Evolutionary conservation across 2,329 filamentous ascomycete species (phyloP), one percentile per base, ranked within the genome.

Genomic region (Lasiodiplodia citricola): DNA sequence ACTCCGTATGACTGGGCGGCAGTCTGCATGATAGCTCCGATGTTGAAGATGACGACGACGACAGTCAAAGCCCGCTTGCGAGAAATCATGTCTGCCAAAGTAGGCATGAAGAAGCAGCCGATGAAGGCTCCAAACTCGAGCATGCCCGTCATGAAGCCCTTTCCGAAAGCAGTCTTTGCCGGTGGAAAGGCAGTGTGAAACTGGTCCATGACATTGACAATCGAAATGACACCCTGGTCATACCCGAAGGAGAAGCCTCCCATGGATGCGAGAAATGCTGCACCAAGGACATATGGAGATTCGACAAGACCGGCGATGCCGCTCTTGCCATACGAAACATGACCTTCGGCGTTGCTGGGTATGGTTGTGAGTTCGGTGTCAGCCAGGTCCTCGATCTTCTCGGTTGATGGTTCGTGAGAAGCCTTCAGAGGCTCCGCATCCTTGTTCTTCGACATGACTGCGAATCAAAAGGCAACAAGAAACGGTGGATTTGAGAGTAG

Each of bases 181-280:
- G 75, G 68, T 16, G 80, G 79, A 71, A 80, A 83, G 1, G 71
- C 72, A 0, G 75, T 65, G 31, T 82, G 78, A 68, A 85, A 85
- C 57, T 84, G 80, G 0, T 76, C 73, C 80, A 84, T 84, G 16
- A 82, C 78, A 8, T 83, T 77, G 69, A 84, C 83, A 54, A 84
- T 75, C 1, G 75, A 79, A 58, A 82, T 80, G 35, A 25, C 70
- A 37, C 70, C 70, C 64, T 71, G 70, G 50, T 70, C 70, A 14
- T 56, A 67, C 68, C 80, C 81, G 67, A 82, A 82, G 0, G 80
- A 78, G 35, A 81, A 76, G 8, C 80, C 80, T 13, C 79, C 82
- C 38, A 84, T 73, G 4, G 78, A 81, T 0, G 82, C 82, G 11
- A 84, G 73, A 13, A 83, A 74, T 0, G 81, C 81, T 4, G 81